Base-by-base conservation (phyloP, 148 eudicot genomes). In the Nepenthes mirabilis region DNA sequence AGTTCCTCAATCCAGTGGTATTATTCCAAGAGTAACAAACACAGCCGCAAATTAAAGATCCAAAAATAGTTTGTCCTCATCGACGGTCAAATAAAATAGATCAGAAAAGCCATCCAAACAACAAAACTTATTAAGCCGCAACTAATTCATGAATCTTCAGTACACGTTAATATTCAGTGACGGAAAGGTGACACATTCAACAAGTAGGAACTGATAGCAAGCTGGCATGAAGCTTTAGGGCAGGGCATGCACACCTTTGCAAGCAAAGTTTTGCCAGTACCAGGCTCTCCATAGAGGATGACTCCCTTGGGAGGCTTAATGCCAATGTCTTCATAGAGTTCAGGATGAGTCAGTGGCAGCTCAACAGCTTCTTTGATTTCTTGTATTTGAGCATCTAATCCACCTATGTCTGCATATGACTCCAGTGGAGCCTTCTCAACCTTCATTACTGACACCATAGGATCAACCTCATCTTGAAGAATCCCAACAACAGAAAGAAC, bases 271-370 rank as follows among this genome's bases (percentile, higher is more conserved):
- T 79, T 79, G 56, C 83, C 77, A 6, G 77, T 79, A 6, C 83
- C 83, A 56, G 83, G 79, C 58, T 70, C 77, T 3, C 83, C 83
- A 62, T 79, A 79, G 54, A 72, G 55, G 58, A 79, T 68, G 33
- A 79, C 77, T 1, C 79, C 82, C 47, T 73, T 73, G 9, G 79
- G 82, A 13, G 79, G 82, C 59, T 49, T 73, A 34, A 79, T 75
- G 34, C 82, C 82, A 59, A 78, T 74, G 58, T 78, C 73, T 57
- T 70, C 75, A 55, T 70, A 78, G 53, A 69, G 55, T 62, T 78
- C 82, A 58, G 75, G 82, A 63, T 78, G 82, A 69, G 76, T 75
- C 33, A 75, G 65, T 47, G 79, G 79, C 37, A 75, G 74, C 58
- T 72, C 79, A 23, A 79, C 79, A 11, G 76, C 79, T 75, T 75